phyloP scores from a whole-genome alignment of 2,329 filamentous ascomycete genomes.

The Pseudocercospora pini-densiflorae region DNA sequence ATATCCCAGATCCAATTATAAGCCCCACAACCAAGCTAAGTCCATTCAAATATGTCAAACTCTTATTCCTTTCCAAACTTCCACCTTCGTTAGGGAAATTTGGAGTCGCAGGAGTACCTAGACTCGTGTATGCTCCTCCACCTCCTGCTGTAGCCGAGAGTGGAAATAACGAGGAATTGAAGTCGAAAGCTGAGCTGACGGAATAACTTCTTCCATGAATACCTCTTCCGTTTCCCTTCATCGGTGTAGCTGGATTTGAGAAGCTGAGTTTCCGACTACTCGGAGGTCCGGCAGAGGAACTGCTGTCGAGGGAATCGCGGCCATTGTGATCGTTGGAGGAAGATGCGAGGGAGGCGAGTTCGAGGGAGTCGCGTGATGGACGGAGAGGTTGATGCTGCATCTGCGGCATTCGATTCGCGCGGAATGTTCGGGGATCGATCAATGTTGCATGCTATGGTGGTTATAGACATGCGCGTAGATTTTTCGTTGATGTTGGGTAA shows the following conservation, averaged over 20 bases:
- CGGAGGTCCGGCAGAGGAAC: slow-evolving; percentile 80
- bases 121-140: slow-evolving; percentile 73
- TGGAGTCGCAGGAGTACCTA: slow-evolving; percentile 73
- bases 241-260: slow-evolving; percentile 61
- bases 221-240: slow-evolving; percentile 10
- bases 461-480: neutral
- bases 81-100: slow-evolving; percentile 47
- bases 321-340: slow-evolving; percentile 65
- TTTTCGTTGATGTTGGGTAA: neutral
- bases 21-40: slow-evolving; percentile 87
- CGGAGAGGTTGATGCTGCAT: slow-evolving; percentile 21
- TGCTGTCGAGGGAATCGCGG: slow-evolving; percentile 63
- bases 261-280: slow-evolving; percentile 82
- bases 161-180: slow-evolving; percentile 89
- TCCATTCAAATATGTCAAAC: slow-evolving; percentile 91
- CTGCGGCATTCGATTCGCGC: neutral
- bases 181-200: slow-evolving; percentile 83
- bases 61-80: slow-evolving; percentile 92
- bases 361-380: slow-evolving; percentile 82
- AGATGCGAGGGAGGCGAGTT: slow-evolving; percentile 92
- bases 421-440: neutral
- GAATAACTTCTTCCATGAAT: slow-evolving; percentile 67
- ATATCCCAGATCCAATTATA: slow-evolving; percentile 96
- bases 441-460: neutral
- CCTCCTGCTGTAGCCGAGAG: slow-evolving; percentile 74